Percentiles rank a stretch among this genome's conserved stretches.
Conservation (phyloP, 2,329 filamentous ascomycete species). For the Dactylellina haptotyla region DNA sequence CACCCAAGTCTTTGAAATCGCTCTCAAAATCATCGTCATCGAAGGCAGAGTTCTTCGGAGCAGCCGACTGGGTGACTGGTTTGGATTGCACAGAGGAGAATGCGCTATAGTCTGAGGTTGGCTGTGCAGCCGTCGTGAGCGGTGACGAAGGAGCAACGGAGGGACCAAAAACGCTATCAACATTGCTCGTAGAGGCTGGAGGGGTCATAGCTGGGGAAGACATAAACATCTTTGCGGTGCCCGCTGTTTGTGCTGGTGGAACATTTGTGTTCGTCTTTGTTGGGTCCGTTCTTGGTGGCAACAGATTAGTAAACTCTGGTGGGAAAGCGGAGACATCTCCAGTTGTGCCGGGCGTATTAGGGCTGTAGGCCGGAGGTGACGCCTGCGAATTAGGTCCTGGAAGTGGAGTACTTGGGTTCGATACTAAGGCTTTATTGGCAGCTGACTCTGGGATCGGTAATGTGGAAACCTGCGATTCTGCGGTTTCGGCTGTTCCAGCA, state of each 20-base stretch:
- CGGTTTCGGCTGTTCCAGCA: constrained; percentile 61
- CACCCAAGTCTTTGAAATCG: constrained; percentile 83
- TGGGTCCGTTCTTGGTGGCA: constrained; percentile 68
- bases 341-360: constrained; percentile 59
- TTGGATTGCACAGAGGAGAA: constrained; percentile 54
- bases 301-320: constrained; percentile 68
- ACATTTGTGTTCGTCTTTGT: constrained; percentile 60
- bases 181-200: constrained; percentile 29
- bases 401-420: constrained; percentile 61
- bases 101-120: constrained; percentile 58
- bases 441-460: constrained; percentile 61
- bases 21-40: constrained; percentile 76
- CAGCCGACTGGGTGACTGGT: constrained; percentile 59
- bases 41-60: constrained; percentile 68
- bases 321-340: constrained; percentile 64
- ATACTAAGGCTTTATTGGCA: constrained; percentile 59
- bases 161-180: constrained; percentile 51
- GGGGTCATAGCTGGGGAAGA: constrained; percentile 52
- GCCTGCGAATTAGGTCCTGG: constrained; percentile 68
- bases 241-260: constrained; percentile 53
- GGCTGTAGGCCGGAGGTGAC: constrained; percentile 70
- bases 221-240: constrained; percentile 51
- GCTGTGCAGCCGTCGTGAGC: constrained; percentile 56
- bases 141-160: constrained; percentile 56
- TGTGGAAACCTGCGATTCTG: constrained; percentile 60